Conservation (phyloP, 352 stramenopile species). For the Phytophthora agathidicida region DNA sequence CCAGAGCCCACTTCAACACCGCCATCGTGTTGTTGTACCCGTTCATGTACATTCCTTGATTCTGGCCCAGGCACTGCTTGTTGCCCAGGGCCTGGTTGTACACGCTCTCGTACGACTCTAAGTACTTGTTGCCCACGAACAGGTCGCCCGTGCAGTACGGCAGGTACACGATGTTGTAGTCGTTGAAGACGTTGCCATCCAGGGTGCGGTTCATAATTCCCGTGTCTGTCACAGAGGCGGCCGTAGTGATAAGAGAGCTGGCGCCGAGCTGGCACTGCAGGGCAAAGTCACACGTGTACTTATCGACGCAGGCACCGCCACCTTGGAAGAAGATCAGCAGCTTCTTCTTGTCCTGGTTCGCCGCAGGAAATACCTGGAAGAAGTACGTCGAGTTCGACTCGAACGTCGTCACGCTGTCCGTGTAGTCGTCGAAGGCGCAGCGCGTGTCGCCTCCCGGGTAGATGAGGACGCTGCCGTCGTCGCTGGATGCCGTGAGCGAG, state of each 20-base stretch:
- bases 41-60: slow-evolving; percentile 53
- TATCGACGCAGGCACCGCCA: slow-evolving; percentile 57
- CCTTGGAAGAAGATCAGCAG: slow-evolving; percentile 65
- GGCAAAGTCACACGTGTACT: slow-evolving; percentile 59
- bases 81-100: slow-evolving; percentile 42
- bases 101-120: slow-evolving; percentile 25
- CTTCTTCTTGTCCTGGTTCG: slow-evolving; percentile 51
- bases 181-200: slow-evolving; percentile 54
- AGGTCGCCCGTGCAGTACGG: slow-evolving; percentile 72
- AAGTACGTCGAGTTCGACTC: slow-evolving; percentile 50
- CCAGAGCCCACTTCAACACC: slow-evolving; percentile 57
- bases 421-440: slow-evolving; percentile 51
- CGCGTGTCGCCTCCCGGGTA: no score
- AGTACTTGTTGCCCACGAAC: slow-evolving; percentile 49
- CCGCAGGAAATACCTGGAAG: slow-evolving; percentile 57
- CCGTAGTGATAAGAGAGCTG: slow-evolving; percentile 43
- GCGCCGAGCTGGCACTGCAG: slow-evolving; percentile 47
- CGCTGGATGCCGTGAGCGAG: slow-evolving; percentile 22
- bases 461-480: slow-evolving; percentile 36
- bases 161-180: slow-evolving; percentile 76
- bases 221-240: slow-evolving; percentile 39
- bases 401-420: slow-evolving; percentile 31
- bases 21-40: slow-evolving; percentile 66
- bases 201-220: slow-evolving; percentile 61
- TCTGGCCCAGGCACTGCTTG: slow-evolving; percentile 35